Base-by-base conservation (phyloP, 169 alveolate species). In the Amoebophrya sp. region DNA sequence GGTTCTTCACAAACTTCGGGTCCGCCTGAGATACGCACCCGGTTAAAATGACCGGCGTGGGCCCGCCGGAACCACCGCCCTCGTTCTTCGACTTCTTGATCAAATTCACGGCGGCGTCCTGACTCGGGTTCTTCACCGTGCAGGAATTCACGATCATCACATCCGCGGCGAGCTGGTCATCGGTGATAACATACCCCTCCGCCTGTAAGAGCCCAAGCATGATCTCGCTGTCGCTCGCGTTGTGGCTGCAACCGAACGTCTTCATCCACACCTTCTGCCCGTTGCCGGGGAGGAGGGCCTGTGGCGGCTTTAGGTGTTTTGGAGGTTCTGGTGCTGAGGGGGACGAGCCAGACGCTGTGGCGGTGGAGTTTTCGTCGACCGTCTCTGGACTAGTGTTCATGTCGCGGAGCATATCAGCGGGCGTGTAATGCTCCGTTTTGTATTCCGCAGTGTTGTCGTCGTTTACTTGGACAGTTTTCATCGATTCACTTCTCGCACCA, bases 11-110 rank as follows among this genome's bases (percentile, higher is more conserved):
- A 23, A n/a, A n/a, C 89, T 95, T 95, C 83, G 97, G 92, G 93
- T 98, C 99, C 53, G 99, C 99, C 93, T 98, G 98, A 1, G 99
- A 99, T 23, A 98, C 98, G 91, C 99, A 98, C 0, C 99, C 99
- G 18, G 96, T 98, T 14, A 98, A 98, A 2, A 97, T 97, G 29
- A 96, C 95, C 29, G 95, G 96, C 89, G 95, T 95, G 88, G 94
- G 93, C 92, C 93, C 66, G 23, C 88, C 77, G 32, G 29, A 32
- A 35, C n/a, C 90, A 77, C 25, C 40, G 23, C 92, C 88, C 91
- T 91, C 90, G 40, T 2, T 89, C 77, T 12, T 89, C 23, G 40
- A 23, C 66, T 38, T 40, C 90, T 77, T 39, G 40, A 96, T 95
- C 92, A 92, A 77, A 35, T 95, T 96, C 83, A 93, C 94, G 95